Conservation (phyloP, 805 yeast genomes). For the Kodamaea nitidulidarum region DNA sequence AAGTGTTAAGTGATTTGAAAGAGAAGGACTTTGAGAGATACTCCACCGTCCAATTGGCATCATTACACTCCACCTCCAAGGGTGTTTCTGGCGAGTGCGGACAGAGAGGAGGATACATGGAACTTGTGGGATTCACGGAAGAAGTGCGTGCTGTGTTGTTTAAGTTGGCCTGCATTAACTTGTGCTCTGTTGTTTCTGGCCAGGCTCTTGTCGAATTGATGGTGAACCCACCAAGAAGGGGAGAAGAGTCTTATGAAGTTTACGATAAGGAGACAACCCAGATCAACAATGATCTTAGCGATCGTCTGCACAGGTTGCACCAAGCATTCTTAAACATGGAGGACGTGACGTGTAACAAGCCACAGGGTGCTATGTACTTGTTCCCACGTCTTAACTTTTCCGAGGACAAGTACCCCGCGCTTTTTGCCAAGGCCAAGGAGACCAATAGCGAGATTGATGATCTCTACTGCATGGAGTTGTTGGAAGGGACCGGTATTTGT, state of each 20-base stretch:
- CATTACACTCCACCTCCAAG: conserved; percentile 95
- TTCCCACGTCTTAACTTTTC: conserved; percentile 77
- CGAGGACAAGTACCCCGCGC: conserved; percentile 41
- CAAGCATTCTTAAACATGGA: conserved; percentile 72
- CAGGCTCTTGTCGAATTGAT: conserved; percentile 90
- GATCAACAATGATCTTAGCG: conserved; percentile 59
- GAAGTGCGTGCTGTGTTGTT: conserved; percentile 68
- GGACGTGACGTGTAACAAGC: conserved; percentile 80
- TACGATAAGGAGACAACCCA: conserved; percentile 59
- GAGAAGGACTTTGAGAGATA: conserved; percentile 50
- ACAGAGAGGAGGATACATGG: conserved; percentile 99
- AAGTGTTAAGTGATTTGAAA: conserved; percentile 66
- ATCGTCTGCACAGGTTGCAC: conserved; percentile 62
- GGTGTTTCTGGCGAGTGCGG: conserved; percentile 99
- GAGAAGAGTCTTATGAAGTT: conserved; percentile 68
- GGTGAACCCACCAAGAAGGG: conserved; percentile 84
- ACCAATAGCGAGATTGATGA: conserved; percentile 70
- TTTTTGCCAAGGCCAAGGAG: conserved; percentile 56
- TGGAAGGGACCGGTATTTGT: conserved; percentile 90
- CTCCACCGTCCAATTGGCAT: conserved; percentile 78
- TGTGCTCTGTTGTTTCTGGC: conserved; percentile 94
- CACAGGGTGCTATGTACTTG: conserved; percentile 97
- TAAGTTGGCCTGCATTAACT: conserved; percentile 84
- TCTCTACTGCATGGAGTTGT: conserved; percentile 77
- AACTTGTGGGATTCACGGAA: conserved; percentile 71